Evolutionary conservation across 257 asterid genomes (phyloP).

Genomic region (Phtheirospermum japonicum): DNA sequence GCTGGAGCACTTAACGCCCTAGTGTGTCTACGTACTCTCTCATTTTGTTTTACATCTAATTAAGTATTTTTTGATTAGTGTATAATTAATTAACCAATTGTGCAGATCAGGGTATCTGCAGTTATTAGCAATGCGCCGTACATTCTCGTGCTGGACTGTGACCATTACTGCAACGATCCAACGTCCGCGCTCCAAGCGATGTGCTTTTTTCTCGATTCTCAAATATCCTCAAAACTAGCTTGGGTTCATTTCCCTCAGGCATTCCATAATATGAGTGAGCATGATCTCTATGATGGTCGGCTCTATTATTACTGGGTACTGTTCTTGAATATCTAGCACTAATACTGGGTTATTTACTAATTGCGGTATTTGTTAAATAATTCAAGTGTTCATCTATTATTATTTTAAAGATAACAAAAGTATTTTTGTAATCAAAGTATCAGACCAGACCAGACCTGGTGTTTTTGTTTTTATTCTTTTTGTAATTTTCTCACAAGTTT

Average conservation of each 20-base stretch:
- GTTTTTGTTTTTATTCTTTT: no score
- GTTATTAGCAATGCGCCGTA: conserved; percentile 66
- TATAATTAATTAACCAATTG: neutral
- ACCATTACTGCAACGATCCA: conserved; percentile 48
- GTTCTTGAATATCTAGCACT: neutral
- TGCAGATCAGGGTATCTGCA: conserved; percentile 63
- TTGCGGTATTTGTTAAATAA: no score
- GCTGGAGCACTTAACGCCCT: conserved; percentile 73
- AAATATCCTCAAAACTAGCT: conserved; percentile 35
- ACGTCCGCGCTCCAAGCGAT: conserved; percentile 45
- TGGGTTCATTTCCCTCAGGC: conserved; percentile 64
- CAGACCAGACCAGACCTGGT: no score
- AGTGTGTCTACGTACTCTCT: conserved; percentile 30
- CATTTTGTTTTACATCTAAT: neutral
- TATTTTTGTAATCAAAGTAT: no score
- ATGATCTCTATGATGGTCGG: conserved; percentile 46
- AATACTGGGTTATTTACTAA: no score
- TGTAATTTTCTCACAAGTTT: no score
- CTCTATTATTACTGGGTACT: conserved; percentile 31
- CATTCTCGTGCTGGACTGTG: conserved; percentile 44
- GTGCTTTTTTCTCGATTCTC: conserved; percentile 45
- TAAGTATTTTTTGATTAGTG: no score
- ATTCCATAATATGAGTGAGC: conserved; percentile 43
- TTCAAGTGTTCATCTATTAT: no score
- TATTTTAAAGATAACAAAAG: no score